Conservation (phyloP, 2,329 filamentous ascomycete genomes). For the Ascochyta fabae region DNA sequence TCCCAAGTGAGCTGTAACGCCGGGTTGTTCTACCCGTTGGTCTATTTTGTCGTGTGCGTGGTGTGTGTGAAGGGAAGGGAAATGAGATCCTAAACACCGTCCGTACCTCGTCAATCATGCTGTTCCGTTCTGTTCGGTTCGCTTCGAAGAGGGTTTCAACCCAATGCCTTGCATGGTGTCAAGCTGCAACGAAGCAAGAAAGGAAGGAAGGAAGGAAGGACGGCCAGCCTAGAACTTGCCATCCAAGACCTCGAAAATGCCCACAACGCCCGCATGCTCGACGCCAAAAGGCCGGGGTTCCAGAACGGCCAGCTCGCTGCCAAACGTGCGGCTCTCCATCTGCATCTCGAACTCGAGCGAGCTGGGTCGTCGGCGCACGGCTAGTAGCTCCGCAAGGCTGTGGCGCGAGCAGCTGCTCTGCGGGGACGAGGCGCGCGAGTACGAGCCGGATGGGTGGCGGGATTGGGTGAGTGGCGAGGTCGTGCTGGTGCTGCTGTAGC, state of each 20-base stretch:
- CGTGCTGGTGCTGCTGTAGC: slow-evolving; percentile 31
- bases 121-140: too few relatives aligned
- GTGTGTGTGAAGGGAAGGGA: too few relatives aligned
- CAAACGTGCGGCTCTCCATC: slow-evolving; percentile 42
- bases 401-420: slow-evolving; percentile 14
- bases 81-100: too few relatives aligned
- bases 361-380: slow-evolving; percentile 42
- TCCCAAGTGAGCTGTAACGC: too few relatives aligned
- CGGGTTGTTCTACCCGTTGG: too few relatives aligned
- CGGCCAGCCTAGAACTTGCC: slow-evolving; percentile 31
- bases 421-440: slow-evolving; percentile 27
- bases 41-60: too few relatives aligned
- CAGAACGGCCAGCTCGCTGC: slow-evolving; percentile 38
- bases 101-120: too few relatives aligned
- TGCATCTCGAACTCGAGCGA: slow-evolving; percentile 46
- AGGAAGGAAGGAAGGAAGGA: too few relatives aligned
- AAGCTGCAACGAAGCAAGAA: too few relatives aligned
- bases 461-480: slow-evolving; percentile 35
- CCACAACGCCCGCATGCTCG: slow-evolving; percentile 38
- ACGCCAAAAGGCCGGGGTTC: slow-evolving; percentile 39
- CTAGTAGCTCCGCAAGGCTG: slow-evolving; percentile 41
- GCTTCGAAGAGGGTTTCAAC: too few relatives aligned
- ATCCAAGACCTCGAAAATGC: slow-evolving; percentile 49
- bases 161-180: too few relatives aligned
- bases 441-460: neutral